These are phyloP conservation scores for Fistulinella prunicolor DNA, from an alignment of 768 basidiomycete genomes.

Conservation along the genomic window DNA sequence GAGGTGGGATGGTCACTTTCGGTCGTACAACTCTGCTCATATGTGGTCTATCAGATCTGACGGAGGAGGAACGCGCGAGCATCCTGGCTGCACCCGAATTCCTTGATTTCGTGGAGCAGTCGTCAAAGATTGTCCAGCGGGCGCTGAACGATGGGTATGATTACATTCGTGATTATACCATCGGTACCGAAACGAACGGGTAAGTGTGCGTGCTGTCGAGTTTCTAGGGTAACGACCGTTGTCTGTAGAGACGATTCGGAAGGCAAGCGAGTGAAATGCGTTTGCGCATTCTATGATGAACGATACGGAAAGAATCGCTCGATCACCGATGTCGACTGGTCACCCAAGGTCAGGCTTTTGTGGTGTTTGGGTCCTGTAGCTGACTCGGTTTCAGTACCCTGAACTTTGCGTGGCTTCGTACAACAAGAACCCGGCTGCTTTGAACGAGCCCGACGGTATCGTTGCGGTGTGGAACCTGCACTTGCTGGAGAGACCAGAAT, in stretches of 20 bases:
- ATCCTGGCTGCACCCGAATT: slow-evolving; percentile 90
- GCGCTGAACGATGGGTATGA: slow-evolving; percentile 96
- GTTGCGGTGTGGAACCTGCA: slow-evolving; percentile 98
- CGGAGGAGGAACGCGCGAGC: slow-evolving; percentile 79
- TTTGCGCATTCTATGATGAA: slow-evolving; percentile 94
- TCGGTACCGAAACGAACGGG: slow-evolving; percentile 82
- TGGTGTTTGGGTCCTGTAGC: neutral
- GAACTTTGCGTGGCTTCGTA: slow-evolving; percentile 95
- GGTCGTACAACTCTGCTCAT: slow-evolving; percentile 1
- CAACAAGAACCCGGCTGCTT: slow-evolving; percentile 91
- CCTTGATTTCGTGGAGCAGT: slow-evolving; percentile 89
- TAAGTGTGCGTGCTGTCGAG: slow-evolving; percentile 38
- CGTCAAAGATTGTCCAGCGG: slow-evolving; percentile 91
- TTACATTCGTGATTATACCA: slow-evolving; percentile 95
- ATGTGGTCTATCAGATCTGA: slow-evolving; percentile 54
- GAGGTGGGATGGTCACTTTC: slow-evolving; percentile 45
- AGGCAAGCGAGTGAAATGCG: slow-evolving; percentile 83
- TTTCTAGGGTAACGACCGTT: slow-evolving; percentile 5
- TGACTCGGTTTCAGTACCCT: slow-evolving; percentile 62
- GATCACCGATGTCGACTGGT: slow-evolving; percentile 97
- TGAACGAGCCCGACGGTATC: slow-evolving; percentile 96
- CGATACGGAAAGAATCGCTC: slow-evolving; percentile 89
- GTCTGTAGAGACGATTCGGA: slow-evolving; percentile 78
- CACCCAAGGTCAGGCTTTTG: slow-evolving; percentile 69
- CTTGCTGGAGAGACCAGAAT: slow-evolving; percentile 92